A percentile compares a stretch with the other conserved stretches of the same genome.
Evolutionary conservation across 257 asterid species (phyloP).

Genomic region (Oldenlandia corymbosa): DNA sequence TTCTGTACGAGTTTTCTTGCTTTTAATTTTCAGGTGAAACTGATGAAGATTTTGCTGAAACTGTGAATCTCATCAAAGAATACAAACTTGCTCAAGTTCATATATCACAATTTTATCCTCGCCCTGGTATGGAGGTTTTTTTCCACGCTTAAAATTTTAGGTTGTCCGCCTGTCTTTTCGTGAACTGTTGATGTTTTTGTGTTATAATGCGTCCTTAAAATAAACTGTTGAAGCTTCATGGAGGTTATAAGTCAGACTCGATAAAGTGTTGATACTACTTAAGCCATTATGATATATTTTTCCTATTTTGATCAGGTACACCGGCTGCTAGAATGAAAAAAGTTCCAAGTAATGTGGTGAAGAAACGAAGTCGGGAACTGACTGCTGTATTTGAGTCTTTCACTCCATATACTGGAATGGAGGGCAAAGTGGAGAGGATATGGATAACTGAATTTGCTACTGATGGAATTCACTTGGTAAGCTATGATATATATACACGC

Average conservation of each 20-base stretch:
- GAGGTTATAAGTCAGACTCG: not conserved
- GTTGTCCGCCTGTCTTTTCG: not conserved
- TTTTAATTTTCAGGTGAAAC: constrained; percentile 67
- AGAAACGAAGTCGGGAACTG: constrained; percentile 85
- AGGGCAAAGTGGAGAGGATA: constrained; percentile 72
- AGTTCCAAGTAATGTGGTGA: constrained; percentile 80
- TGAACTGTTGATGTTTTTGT: not conserved
- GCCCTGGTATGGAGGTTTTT: constrained; percentile 58
- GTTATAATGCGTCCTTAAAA: not conserved
- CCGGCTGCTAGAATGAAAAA: constrained; percentile 95
- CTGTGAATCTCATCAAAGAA: constrained; percentile 68
- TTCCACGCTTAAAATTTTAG: not conserved
- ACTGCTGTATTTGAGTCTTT: constrained; percentile 80
- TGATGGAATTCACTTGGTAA: constrained; percentile 90
- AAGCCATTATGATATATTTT: not conserved
- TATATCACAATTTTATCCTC: constrained; percentile 90
- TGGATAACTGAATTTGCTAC: constrained; percentile 90
- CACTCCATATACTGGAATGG: constrained; percentile 78
- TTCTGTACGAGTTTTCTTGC: not conserved
- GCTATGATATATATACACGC: constrained; percentile 4
- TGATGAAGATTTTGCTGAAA: constrained; percentile 78
- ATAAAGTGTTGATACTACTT: not conserved
- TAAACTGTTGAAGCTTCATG: not conserved
- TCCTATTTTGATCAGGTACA: constrained; percentile 43
- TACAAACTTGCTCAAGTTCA: constrained; percentile 88